Percentiles rank a stretch among this genome's conserved stretches.
Evolutionary conservation across 257 asterid genomes (phyloP).

Genomic region (Linderniella brevidens): DNA sequence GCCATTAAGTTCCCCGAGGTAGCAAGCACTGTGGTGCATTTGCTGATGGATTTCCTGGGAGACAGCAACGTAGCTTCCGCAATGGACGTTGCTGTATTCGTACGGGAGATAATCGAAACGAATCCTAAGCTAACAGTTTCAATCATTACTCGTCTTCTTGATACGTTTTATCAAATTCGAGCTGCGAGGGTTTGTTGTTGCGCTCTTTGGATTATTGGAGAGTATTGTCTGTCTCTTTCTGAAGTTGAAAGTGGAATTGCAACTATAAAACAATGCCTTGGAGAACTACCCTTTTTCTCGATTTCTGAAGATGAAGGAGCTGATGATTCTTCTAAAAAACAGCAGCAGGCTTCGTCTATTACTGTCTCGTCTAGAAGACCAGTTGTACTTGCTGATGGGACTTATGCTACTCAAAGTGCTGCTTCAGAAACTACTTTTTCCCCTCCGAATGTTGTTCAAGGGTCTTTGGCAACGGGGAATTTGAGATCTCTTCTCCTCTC

Average conservation of each 20-base stretch:
- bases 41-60: constrained; percentile 98
- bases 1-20: constrained; percentile 96
- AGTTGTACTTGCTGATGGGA: constrained; percentile 96
- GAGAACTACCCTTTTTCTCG: constrained; percentile 86
- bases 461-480: constrained; percentile 53
- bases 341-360: constrained; percentile 61
- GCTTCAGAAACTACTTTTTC: constrained; percentile 93
- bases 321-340: constrained; percentile 58
- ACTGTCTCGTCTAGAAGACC: constrained; percentile 94
- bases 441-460: constrained; percentile 69
- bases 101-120: constrained; percentile 89
- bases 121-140: constrained; percentile 90
- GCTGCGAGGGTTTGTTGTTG: constrained; percentile 94
- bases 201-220: constrained; percentile 98
- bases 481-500: constrained; percentile 93
- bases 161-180: constrained; percentile 94
- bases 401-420: constrained; percentile 99
- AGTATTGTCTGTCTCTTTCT: constrained; percentile 82
- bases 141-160: constrained; percentile 74
- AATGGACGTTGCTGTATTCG: constrained; percentile 82
- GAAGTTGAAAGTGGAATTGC: constrained; percentile 86
- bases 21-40: constrained; percentile 96
- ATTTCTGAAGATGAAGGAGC: constrained; percentile 66
- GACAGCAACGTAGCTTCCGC: constrained; percentile 96
- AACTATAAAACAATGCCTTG: constrained; percentile 90